Percentiles rank a stretch among this genome's conserved stretches.
Evolutionary conservation across 441 rosid species (phyloP).

Genomic region (Sinapis alba): DNA sequence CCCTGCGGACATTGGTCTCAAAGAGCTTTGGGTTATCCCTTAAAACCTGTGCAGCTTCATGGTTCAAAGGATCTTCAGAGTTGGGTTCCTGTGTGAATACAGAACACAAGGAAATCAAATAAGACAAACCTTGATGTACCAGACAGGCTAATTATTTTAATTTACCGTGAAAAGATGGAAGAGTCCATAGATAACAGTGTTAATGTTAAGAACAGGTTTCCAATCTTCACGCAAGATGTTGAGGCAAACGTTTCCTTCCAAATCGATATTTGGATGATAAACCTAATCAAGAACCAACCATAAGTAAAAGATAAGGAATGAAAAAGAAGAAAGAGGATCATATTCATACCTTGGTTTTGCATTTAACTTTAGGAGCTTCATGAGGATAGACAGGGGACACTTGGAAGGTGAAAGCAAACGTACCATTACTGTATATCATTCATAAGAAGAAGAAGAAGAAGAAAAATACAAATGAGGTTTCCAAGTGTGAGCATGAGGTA

Average conservation of each 20-base stretch:
- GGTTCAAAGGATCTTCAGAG: conserved; percentile 90
- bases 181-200: conserved; percentile 90
- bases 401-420: conserved; percentile 73
- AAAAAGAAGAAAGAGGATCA: not conserved
- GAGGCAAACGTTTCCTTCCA: conserved; percentile 96
- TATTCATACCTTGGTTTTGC: conserved; percentile 81
- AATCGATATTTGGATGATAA: conserved; percentile 91
- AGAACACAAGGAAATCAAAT: not conserved
- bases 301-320: too few species aligned
- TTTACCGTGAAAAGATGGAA: conserved; percentile 95
- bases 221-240: conserved; percentile 94
- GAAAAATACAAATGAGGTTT: not conserved
- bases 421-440: conserved; percentile 59
- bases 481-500: not conserved
- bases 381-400: conserved; percentile 91
- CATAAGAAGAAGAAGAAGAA: not conserved
- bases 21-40: conserved; percentile 82
- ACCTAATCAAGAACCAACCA: conserved; percentile 49
- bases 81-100: conserved; percentile 71
- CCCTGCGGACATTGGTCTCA: conserved; percentile 75
- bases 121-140: not conserved
- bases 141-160: not conserved
- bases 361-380: conserved; percentile 94
- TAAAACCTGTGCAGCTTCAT: conserved; percentile 84
- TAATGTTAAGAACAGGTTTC: conserved; percentile 95